Evolutionary conservation across 805 yeast species (phyloP), one percentile per base, ranked within the genome.

Genomic region (Hanseniaspora taiwanica): DNA sequence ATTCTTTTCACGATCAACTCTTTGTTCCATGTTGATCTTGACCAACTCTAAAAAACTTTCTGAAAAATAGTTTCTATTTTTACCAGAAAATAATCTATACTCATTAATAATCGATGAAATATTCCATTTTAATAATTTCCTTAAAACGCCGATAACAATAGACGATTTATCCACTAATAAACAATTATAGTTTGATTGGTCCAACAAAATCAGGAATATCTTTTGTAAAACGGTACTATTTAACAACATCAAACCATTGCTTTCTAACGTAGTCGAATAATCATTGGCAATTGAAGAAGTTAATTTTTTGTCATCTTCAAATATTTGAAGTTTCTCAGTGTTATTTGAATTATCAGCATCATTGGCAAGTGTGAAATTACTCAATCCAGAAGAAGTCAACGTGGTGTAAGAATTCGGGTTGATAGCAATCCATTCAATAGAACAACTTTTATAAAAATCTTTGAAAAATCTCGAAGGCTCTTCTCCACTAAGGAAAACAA

Each of bases 121-220:
- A 49, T 77, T 79, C 97, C 96, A 89, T 59, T 81, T 81, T 58
- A 84, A 91, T 31, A 87, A 66, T 54, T 80, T 78, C 39, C 98
- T 66, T 25, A 91, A 60, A 2, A 87, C 65, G 0, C 96, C 96
- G 9, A 85, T 73, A 16, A 87, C 68, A 10, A 91, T 74, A 43
- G 81, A 78, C 6, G 87, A 78, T 29, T 81, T 72, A 54, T 91
- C 97, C 18, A 91, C 75, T 12, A 89, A 57, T 35, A 89, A 62
- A 4, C 82, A 56, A 39, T 86, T 86, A 51, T 80, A 77, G 47
- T 78, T 64, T 20, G 70, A 63, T 24, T 53, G 59, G 53, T 89
- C 76, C 32, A 89, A 62, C 6, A 84, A 53, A 14, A 77, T 62
- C 42, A 76, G 76, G 43, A 91, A 70, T 2, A 85, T 76, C 40